Evolutionary conservation across 441 rosid genomes (phyloP).

Genomic region (Bruguiera hainesii): DNA sequence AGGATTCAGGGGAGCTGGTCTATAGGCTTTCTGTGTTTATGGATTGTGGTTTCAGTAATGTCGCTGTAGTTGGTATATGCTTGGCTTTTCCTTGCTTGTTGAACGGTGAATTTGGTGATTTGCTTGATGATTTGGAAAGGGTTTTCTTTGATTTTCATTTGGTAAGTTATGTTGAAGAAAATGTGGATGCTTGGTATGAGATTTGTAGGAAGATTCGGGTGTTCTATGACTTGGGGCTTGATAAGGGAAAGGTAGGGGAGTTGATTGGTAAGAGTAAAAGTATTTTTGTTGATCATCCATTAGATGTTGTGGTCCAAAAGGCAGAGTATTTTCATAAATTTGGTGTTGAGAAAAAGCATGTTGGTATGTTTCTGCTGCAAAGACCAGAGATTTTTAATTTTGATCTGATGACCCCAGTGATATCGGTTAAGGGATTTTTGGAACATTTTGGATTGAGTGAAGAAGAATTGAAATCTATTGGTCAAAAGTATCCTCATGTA

Average conservation of each 20-base stretch:
- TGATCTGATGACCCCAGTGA: slow-evolving; percentile 37
- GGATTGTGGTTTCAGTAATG: slow-evolving; percentile 36
- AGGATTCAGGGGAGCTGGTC: slow-evolving; percentile 30
- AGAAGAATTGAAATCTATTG: slow-evolving; percentile 34
- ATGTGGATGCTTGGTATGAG: slow-evolving; percentile 47
- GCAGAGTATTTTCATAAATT: slow-evolving; percentile 44
- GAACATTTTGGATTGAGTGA: slow-evolving; percentile 45
- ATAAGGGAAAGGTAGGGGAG: slow-evolving; percentile 45
- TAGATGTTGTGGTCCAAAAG: slow-evolving; percentile 37
- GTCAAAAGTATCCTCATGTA: slow-evolving; percentile 35
- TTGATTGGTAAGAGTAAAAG: slow-evolving; percentile 38
- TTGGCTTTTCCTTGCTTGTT: slow-evolving; percentile 52
- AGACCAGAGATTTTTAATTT: slow-evolving; percentile 38
- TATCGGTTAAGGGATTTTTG: slow-evolving; percentile 48
- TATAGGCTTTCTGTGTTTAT: slow-evolving; percentile 35
- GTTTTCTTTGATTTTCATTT: slow-evolving; percentile 41
- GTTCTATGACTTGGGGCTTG: slow-evolving; percentile 46
- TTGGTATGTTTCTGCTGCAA: slow-evolving; percentile 46
- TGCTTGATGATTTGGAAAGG: slow-evolving; percentile 41
- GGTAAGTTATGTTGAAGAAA: slow-evolving; percentile 33
- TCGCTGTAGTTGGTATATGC: slow-evolving; percentile 48
- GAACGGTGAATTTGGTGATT: slow-evolving; percentile 29
- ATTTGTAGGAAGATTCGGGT: slow-evolving; percentile 42
- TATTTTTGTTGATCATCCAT: slow-evolving; percentile 35
- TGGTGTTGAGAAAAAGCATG: slow-evolving; percentile 38